Conservation (phyloP, 768 basidiomycete species). For the Boletales sp. region DNA sequence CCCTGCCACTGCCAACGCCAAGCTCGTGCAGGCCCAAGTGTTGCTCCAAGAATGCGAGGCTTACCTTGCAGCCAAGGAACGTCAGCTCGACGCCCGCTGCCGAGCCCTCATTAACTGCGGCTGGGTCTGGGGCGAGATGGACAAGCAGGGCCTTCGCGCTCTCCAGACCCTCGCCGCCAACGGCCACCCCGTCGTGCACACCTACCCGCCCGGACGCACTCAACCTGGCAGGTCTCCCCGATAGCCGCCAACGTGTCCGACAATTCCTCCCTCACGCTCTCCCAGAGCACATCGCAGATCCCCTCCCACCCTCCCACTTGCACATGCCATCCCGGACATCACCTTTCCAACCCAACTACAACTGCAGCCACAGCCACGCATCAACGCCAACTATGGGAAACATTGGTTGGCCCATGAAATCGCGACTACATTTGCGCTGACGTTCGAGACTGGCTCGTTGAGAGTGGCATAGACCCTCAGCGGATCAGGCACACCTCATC, state of each 20-base stretch:
- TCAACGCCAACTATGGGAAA: no score
- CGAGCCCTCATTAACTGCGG: conserved; percentile 68
- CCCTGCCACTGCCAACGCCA: conserved; percentile 30
- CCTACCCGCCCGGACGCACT: no score
- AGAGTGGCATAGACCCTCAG: no score
- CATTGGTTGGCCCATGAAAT: no score
- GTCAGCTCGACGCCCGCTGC: conserved; percentile 54
- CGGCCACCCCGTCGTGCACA: background rate
- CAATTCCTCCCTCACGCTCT: conserved; percentile 67
- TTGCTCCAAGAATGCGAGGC: conserved; percentile 82
- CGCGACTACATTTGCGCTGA: no score
- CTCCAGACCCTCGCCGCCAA: conserved; percentile 15
- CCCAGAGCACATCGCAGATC: conserved; percentile 68
- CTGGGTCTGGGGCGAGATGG: conserved; percentile 64
- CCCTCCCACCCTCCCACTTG: conserved; percentile 19
- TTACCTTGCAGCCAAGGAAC: conserved; percentile 67
- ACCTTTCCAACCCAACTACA: conserved; percentile 19
- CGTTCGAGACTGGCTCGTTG: no score
- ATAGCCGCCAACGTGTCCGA: conserved; percentile 40
- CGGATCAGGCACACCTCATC: conserved; percentile 31
- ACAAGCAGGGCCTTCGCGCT: conserved; percentile 50
- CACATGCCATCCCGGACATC: conserved; percentile 28
- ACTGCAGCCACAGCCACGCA: conserved; percentile 1
- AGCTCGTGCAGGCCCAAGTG: conserved; percentile 63
- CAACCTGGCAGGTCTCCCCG: no score